These are phyloP conservation scores for Pyricularia sp. DNA, from an alignment of 2,329 filamentous ascomycete genomes.

Conservation along the genomic window DNA sequence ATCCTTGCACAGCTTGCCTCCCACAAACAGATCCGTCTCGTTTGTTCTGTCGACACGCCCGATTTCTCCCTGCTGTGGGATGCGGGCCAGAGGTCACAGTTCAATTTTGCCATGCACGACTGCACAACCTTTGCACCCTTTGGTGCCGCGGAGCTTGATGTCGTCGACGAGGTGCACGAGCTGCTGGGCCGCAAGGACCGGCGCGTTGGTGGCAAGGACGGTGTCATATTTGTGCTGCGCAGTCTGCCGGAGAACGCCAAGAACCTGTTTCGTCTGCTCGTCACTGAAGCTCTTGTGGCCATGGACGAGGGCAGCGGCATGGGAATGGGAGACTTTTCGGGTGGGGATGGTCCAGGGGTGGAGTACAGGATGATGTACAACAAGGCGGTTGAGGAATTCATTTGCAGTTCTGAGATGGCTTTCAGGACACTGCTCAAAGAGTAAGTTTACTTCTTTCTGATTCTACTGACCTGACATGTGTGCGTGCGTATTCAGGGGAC, in stretches of 20 bases:
- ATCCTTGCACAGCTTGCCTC: slow-evolving; percentile 65
- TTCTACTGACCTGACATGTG: not conserved
- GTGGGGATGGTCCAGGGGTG: slow-evolving; percentile 52
- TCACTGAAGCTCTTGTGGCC: slow-evolving; percentile 68
- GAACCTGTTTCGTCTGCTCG: slow-evolving; percentile 70
- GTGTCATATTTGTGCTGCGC: slow-evolving; percentile 79
- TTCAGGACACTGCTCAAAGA: slow-evolving; percentile 92
- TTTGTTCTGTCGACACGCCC: slow-evolving; percentile 77
- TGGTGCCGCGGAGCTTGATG: slow-evolving; percentile 50
- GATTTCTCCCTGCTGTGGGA: slow-evolving; percentile 87
- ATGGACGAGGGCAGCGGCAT: slow-evolving; percentile 43
- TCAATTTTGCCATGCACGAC: slow-evolving; percentile 86
- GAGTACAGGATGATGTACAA: slow-evolving; percentile 89
- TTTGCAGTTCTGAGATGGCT: slow-evolving; percentile 91
- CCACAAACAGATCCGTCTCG: slow-evolving; percentile 56
- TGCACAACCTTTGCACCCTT: slow-evolving; percentile 78
- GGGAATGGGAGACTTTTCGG: slow-evolving; percentile 24
- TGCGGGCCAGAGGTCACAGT: slow-evolving; percentile 64
- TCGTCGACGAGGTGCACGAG: slow-evolving; percentile 82
- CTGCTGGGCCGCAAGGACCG: slow-evolving; percentile 70
- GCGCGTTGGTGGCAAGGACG: slow-evolving; percentile 76
- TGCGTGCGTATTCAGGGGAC: slow-evolving; percentile 1
- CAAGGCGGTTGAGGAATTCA: slow-evolving; percentile 92
- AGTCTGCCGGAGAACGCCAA: slow-evolving; percentile 86
- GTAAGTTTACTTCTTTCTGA: slow-evolving; percentile 28